phyloP scores from a whole-genome alignment of 1,139 yeast species.

The Candida anutae region DNA sequence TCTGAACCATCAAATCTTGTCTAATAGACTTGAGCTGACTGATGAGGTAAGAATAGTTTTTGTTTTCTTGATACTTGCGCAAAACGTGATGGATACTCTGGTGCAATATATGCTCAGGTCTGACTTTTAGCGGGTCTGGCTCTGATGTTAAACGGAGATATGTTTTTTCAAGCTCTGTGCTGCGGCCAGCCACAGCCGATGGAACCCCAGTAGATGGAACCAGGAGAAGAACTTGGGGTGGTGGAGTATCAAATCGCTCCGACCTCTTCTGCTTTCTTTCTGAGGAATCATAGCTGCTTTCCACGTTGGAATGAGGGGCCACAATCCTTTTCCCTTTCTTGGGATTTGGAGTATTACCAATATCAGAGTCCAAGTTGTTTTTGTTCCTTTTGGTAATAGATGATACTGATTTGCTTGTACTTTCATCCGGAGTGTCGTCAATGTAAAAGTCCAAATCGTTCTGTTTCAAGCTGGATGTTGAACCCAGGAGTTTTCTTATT shows the following conservation, averaged over 20 bases:
- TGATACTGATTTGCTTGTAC: too few species aligned
- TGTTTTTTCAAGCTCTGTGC: constrained; percentile 60
- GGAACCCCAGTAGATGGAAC: constrained; percentile 1
- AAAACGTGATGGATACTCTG: constrained; percentile 51
- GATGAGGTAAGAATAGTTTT: constrained; percentile 66
- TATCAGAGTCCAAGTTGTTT: too few species aligned
- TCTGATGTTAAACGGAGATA: constrained; percentile 84
- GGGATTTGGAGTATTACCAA: too few species aligned
- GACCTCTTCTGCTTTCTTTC: constrained; percentile 39
- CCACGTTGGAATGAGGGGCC: too few species aligned
- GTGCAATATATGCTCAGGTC: constrained; percentile 61
- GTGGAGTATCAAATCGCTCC: constrained; percentile 40
- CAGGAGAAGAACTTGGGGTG: constrained; percentile 1
- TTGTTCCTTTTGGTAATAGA: too few species aligned
- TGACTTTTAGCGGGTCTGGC: constrained; percentile 76
- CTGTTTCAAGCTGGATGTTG: too few species aligned
- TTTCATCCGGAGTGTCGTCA: too few species aligned
- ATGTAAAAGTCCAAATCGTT: too few species aligned
- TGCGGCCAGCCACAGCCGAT: constrained; percentile 52
- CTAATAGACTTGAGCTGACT: constrained; percentile 88
- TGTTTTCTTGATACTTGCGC: constrained; percentile 46
- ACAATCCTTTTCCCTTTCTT: too few species aligned
- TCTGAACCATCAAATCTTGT: constrained; percentile 91
- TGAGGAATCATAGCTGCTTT: constrained; percentile 27
- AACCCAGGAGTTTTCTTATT: too few species aligned